Evolutionary conservation across 805 yeast genomes (phyloP), one percentile per base, ranked within the genome.

Genomic region (Blastobotrys americana): DNA sequence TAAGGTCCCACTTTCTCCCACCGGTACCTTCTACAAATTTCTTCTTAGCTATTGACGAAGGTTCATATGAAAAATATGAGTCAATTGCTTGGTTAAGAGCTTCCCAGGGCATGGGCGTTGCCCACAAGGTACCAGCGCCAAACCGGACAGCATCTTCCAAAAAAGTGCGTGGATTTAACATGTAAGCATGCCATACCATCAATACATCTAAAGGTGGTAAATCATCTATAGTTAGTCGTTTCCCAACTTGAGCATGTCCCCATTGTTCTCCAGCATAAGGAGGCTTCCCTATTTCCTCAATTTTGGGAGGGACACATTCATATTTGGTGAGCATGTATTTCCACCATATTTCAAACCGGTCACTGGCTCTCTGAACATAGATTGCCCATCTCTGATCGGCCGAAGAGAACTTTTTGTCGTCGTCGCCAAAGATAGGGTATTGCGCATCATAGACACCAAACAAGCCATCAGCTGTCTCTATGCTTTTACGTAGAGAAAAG

Each of bases 101-200:
- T 25, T 25, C 13, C 31, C 31, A 25, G 8, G 31, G 31, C 13
- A 25, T 25, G 8, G 31, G 31, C 31, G 13, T 25, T 25, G 31
- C 31, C 31, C 31, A 25, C 13, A 25, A 25, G 8, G 8, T 13
- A 8, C 13, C 31, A 8, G 10, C 8, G 31, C 45, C 42, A 5
- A 17, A 13, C 5, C 53, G 48, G 10, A 49, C 21, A 28, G 51
- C 46, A 35, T 54, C 58, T 17, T 50, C 53, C 40, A 53, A 41
- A 33, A 44, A 53, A 13, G 44, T 44, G n/a, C 43, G 36, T 13
- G 58, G 58, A 43, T 53, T 53, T 40, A 53, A 45, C 48, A 53
- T 41, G 28, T 47, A 54, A 3, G 56, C 42, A 39, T 54, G 58
- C 56, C 56, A 54, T 8, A 54, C 48, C 58, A 54, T 54, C 16